phyloP scores from a whole-genome alignment of 164 flowering plant genomes.

The Stephania cephalantha region DNA sequence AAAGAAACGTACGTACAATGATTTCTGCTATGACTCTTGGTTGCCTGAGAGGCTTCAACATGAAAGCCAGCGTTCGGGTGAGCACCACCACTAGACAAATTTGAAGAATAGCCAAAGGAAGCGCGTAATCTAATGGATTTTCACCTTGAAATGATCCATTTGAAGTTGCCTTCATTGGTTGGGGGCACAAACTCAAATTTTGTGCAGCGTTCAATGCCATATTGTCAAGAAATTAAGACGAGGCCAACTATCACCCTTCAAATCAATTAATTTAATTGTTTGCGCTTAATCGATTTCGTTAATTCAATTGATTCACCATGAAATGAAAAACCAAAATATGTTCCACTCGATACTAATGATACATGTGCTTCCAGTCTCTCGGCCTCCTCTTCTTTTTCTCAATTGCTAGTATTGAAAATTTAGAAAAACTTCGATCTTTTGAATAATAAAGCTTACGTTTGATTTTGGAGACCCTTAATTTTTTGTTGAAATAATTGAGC shows the following conservation, averaged over 20 bases:
- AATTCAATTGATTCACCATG: no score
- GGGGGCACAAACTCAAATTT: conserved; percentile 3
- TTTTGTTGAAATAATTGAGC: no score
- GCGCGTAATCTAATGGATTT: conserved; percentile 26
- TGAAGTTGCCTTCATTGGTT: conserved; percentile 28
- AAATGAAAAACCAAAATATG: no score
- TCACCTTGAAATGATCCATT: conserved; percentile 27
- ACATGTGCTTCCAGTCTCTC: no score
- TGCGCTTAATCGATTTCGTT: no score
- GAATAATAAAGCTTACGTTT: not conserved
- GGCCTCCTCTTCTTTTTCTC: no score
- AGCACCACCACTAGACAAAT: conserved; percentile 26
- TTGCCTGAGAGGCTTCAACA: conserved; percentile 28
- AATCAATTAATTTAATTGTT: no score
- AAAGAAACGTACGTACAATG: conserved; percentile 16
- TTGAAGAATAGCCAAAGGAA: conserved; percentile 25
- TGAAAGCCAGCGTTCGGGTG: conserved; percentile 20
- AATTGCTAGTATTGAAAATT: not conserved
- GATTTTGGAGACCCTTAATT: not conserved
- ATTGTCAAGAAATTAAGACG: no score
- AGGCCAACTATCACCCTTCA: no score
- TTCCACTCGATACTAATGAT: no score
- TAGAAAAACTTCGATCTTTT: not conserved
- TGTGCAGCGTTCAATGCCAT: conserved; percentile 11
- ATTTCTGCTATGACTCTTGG: conserved; percentile 32